These are phyloP conservation scores for Eucommia ulmoides DNA, from an alignment of 257 asterid species.

Conservation along the genomic window DNA sequence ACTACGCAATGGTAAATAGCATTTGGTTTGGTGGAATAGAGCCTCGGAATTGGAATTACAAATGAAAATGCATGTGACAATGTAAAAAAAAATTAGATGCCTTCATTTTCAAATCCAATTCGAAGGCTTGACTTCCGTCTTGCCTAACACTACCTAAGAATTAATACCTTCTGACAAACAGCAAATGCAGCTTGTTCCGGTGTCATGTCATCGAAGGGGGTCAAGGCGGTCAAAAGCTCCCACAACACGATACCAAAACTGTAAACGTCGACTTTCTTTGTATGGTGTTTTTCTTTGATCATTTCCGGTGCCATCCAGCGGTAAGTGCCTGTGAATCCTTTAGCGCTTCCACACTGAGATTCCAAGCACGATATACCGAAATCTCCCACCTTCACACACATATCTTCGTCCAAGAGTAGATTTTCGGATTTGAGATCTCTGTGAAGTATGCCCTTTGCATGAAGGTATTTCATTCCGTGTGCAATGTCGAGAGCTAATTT, in stretches of 20 bases:
- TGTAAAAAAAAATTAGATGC: no score
- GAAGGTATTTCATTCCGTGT: conserved; percentile 88
- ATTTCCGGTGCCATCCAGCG: conserved; percentile 99
- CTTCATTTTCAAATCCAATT: no score
- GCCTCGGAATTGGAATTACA: no score
- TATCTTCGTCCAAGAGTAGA: conserved; percentile 67
- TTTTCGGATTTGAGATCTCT: conserved; percentile 92
- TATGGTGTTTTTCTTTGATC: conserved; percentile 85
- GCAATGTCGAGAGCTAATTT: conserved; percentile 80
- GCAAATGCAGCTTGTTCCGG: conserved; percentile 99
- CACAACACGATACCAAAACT: conserved; percentile 83
- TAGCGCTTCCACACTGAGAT: conserved; percentile 82
- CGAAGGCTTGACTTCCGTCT: no score
- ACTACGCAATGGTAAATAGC: no score
- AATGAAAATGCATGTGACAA: no score
- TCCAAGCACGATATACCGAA: conserved; percentile 94
- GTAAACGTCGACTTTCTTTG: conserved; percentile 89
- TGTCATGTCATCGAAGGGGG: conserved; percentile 85
- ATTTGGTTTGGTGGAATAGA: no score
- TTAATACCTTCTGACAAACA: conserved; percentile 88
- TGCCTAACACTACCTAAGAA: neutral
- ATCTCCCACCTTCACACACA: conserved; percentile 93
- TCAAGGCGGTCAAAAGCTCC: conserved; percentile 92
- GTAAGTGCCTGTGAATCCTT: conserved; percentile 93
- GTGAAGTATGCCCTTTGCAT: conserved; percentile 82